Evolutionary conservation across 2,329 filamentous ascomycete species (phyloP), one percentile per base, ranked within the genome.

Genomic region (Diaporthe sp.): DNA sequence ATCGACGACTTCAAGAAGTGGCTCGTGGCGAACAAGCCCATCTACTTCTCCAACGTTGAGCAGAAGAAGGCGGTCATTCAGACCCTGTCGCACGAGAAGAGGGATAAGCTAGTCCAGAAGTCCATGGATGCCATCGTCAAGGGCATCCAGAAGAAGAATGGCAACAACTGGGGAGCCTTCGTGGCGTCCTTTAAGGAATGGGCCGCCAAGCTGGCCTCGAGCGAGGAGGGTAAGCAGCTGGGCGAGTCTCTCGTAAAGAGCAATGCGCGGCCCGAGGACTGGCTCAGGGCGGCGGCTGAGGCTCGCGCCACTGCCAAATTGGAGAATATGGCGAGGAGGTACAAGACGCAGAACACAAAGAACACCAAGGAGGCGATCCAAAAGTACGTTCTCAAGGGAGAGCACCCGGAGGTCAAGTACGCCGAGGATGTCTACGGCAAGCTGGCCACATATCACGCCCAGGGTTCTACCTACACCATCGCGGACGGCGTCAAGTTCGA

Each of bases 351-450:
- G 65, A 81, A 80, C 28, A 65, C 71, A 12, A 71, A 71, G 57
- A 75, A 39, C 17, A 73, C 76, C 7, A 82, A 79, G 79, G 77
- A 78, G 73, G 84, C 84, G 22, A 83, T 88, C 13, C 71, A 86
- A 10, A 83, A 86, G 75, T 78, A 81, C 49, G 80, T 82, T 4
- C 77, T 88, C 58, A 81, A 82, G 71, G 86, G 86, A 65, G 81
- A 81, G 71, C 85, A 87, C 78, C 81, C 83, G 4, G 72, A 78
- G 74, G 82, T 81, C 68, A 81, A 80, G 7, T 80, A 82, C 1
- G 37, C 78, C 0, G 63, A 57, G 12, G 81, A 85, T 47, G 79
- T 83, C 22, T 47, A 82, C 25, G 81, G 75, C 9, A 78, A 78
- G 34, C 76, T 86, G 75, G 79, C 78, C 63, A 85, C 80, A 76